These are phyloP conservation scores for Colletotrichum sp. DNA, from an alignment of 2,329 filamentous ascomycete genomes.

Conservation along the genomic window DNA sequence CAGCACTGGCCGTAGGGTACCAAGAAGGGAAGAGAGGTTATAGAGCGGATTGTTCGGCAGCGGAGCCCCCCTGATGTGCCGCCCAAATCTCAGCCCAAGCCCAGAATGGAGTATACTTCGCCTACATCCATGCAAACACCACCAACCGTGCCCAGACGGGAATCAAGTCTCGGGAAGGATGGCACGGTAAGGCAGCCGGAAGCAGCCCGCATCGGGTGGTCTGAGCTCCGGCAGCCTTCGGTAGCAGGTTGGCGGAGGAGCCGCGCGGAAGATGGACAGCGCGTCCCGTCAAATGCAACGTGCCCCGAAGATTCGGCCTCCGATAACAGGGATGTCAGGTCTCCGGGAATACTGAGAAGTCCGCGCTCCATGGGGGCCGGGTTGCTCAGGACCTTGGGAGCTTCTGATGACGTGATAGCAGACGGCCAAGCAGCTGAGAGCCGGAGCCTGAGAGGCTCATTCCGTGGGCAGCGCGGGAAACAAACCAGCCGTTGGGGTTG, in stretches of 20 bases:
- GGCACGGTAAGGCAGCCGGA: neutral
- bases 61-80: neutral
- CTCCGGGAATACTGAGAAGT: neutral
- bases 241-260: neutral
- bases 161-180: slow-evolving; percentile 14
- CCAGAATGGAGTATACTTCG: neutral
- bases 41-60: slow-evolving; percentile 35
- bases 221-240: neutral
- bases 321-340: neutral
- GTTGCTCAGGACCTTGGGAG: neutral
- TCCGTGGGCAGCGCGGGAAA: neutral
- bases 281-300: slow-evolving; percentile 10
- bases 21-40: slow-evolving; percentile 46
- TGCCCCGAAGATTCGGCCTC: neutral
- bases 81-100: neutral
- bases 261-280: neutral
- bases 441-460: neutral
- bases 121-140: neutral
- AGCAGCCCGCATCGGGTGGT: neutral
- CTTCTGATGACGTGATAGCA: neutral
- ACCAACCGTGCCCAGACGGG: slow-evolving; percentile 5
- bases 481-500: slow-evolving; percentile 10
- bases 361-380: slow-evolving; percentile 11
- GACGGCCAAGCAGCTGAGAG: neutral
- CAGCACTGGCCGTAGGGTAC: slow-evolving; percentile 58